A percentile compares a stretch with the other conserved stretches of the same genome.
Evolutionary conservation across 257 asterid genomes (phyloP).

Genomic region (Fraxinus pennsylvanica): DNA sequence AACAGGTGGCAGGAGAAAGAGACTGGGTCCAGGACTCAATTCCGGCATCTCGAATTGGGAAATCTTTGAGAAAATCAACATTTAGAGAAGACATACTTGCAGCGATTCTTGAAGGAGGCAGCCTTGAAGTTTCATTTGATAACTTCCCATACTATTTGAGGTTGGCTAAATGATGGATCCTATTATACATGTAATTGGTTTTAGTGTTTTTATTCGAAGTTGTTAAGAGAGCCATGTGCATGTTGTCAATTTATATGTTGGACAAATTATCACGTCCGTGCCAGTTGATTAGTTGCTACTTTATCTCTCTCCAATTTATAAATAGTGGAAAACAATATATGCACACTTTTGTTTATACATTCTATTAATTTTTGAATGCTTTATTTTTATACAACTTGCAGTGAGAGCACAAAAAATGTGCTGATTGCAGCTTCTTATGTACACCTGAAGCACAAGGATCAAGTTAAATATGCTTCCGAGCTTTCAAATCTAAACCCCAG

Average conservation of each 20-base stretch:
- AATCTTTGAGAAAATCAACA: conserved; percentile 53
- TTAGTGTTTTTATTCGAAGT: conserved; percentile 8
- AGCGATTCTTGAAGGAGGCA: conserved; percentile 57
- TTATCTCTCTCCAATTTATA: conserved; percentile 17
- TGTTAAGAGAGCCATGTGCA: background rate
- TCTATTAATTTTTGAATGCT: conserved; percentile 16
- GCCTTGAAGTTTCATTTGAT: conserved; percentile 74
- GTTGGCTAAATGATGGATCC: conserved; percentile 33
- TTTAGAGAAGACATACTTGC: conserved; percentile 64
- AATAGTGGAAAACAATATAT: conserved; percentile 13
- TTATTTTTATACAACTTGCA: conserved; percentile 43
- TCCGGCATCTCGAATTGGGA: conserved; percentile 53
- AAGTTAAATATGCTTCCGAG: conserved; percentile 66
- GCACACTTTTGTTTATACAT: conserved; percentile 12
- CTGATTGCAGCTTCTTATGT: conserved; percentile 82
- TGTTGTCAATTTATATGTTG: background rate
- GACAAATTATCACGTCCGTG: conserved; percentile 6
- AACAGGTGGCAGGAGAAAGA: conserved; percentile 55
- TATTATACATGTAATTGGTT: conserved; percentile 7
- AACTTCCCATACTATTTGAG: conserved; percentile 84
- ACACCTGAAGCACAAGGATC: conserved; percentile 74
- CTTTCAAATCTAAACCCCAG: conserved; percentile 83
- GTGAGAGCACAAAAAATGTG: conserved; percentile 82
- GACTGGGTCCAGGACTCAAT: conserved; percentile 61
- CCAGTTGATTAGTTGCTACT: conserved; percentile 2